Percentiles rank a stretch among this genome's conserved stretches.
Conservation (phyloP, 2,329 filamentous ascomycete species). For the Tolypocladium cylindrosporum region DNA sequence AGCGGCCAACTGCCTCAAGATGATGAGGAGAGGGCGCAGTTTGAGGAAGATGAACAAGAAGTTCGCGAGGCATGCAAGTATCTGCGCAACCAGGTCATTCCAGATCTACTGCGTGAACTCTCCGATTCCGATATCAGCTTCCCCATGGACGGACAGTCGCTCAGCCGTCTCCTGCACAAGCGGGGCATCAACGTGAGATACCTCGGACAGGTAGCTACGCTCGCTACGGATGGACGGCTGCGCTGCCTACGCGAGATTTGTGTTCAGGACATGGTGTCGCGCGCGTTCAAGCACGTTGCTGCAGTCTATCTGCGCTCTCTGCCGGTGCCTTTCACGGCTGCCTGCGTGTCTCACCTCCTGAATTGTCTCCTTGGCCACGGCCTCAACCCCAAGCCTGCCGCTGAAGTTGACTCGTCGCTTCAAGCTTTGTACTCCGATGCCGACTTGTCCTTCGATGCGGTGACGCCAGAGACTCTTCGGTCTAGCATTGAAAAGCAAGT, state of each 20-base stretch:
- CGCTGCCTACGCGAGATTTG: conserved; percentile 68
- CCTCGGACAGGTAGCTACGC: conserved; percentile 70
- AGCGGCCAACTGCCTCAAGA: conserved; percentile 86
- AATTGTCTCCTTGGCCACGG: conserved; percentile 82
- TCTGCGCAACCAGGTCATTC: conserved; percentile 67
- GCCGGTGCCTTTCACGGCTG: conserved; percentile 67
- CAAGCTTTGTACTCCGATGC: conserved; percentile 70
- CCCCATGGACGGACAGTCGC: conserved; percentile 93
- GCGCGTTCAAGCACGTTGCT: conserved; percentile 88
- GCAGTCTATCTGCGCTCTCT: conserved; percentile 71
- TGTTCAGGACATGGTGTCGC: conserved; percentile 87
- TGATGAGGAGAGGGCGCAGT: conserved; percentile 77
- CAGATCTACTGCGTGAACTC: conserved; percentile 77
- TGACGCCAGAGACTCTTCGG: conserved; percentile 64
- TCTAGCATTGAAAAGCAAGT: conserved; percentile 64
- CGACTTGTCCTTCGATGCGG: conserved; percentile 70
- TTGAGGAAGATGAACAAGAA: conserved; percentile 75
- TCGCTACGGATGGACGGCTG: conserved; percentile 62
- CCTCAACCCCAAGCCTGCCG: conserved; percentile 66
- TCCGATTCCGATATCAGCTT: conserved; percentile 91
- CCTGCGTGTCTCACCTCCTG: conserved; percentile 75
- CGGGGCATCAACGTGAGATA: conserved; percentile 96
- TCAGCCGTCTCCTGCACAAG: conserved; percentile 85
- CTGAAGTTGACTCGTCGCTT: conserved; percentile 67
- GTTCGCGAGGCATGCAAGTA: conserved; percentile 77